These are phyloP conservation scores for Selaginella moellendorffii DNA, from an alignment of 75 land plant species.

Conservation along the genomic window DNA sequence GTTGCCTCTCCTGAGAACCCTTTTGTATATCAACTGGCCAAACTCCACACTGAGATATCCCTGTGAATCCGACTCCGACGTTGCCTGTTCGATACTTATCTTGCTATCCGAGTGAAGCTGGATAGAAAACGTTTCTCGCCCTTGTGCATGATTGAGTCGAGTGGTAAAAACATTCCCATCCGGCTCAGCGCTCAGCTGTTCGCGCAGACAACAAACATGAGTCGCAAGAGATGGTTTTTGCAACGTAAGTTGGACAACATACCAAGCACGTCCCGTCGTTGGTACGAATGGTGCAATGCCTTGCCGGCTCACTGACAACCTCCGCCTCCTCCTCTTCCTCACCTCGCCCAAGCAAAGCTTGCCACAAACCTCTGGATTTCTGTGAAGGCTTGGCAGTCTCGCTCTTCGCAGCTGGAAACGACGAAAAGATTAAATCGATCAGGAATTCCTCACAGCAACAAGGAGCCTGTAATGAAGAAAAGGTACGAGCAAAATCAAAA, in stretches of 20 bases:
- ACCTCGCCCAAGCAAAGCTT: background rate
- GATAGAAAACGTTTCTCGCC: background rate
- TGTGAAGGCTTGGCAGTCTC: background rate
- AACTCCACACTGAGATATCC: background rate
- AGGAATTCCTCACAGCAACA: conserved; percentile 10
- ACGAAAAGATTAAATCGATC: background rate
- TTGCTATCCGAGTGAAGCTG: background rate
- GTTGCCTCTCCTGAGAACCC: background rate
- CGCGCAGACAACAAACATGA: background rate
- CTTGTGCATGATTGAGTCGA: background rate
- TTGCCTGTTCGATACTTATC: background rate
- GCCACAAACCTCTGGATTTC: background rate
- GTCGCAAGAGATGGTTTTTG: background rate
- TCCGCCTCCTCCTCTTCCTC: background rate
- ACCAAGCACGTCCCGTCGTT: background rate
- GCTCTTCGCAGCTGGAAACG: background rate
- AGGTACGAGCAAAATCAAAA: no score
- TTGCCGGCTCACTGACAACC: background rate
- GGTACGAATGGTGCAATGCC: conserved; percentile 4
- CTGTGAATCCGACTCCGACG: no score
- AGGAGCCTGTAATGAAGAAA: background rate
- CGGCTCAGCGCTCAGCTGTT: background rate
- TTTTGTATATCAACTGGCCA: background rate
- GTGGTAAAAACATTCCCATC: background rate
- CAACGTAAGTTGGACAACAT: background rate